Conservation (phyloP, 352 stramenopile genomes). For the Phytophthora vignae region DNA sequence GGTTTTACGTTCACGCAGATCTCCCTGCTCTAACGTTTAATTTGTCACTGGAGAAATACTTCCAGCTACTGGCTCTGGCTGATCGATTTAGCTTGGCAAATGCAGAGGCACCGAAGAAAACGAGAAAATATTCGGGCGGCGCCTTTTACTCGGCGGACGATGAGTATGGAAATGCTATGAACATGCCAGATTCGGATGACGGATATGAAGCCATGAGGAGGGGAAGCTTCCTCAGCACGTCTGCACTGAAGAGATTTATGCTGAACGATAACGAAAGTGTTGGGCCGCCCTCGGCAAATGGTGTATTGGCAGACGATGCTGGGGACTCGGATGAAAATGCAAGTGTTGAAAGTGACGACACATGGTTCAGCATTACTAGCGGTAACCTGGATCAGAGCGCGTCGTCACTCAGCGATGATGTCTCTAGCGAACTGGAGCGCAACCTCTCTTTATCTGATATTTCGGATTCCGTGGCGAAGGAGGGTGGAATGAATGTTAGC, state of each 20-base stretch:
- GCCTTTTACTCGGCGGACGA: conserved; percentile 24
- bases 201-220: conserved; percentile 37
- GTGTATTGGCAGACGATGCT: conserved; percentile 32
- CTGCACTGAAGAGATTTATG: conserved; percentile 61
- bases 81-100: conserved; percentile 65
- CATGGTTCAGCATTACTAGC: conserved; percentile 90
- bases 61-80: conserved; percentile 66
- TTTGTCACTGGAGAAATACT: conserved; percentile 87
- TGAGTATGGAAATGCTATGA: conserved; percentile 16
- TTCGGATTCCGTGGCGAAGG: conserved; percentile 9
- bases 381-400: conserved; percentile 58
- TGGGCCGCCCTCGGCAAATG: conserved; percentile 17
- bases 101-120: conserved; percentile 33
- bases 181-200: conserved; percentile 19
- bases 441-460: conserved; percentile 32
- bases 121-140: conserved; percentile 29
- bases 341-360: conserved; percentile 87
- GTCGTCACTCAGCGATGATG: conserved; percentile 24
- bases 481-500: conserved; percentile 10
- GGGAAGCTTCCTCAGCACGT: conserved; percentile 60
- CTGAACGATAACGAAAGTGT: conserved; percentile 44
- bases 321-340: conserved; percentile 66
- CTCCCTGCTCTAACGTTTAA: conserved; percentile 86
- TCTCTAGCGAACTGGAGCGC: conserved; percentile 15
- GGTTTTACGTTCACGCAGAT: conserved; percentile 86